phyloP scores from a whole-genome alignment of 352 stramenopile genomes.

The Phytophthora pluvialis region DNA sequence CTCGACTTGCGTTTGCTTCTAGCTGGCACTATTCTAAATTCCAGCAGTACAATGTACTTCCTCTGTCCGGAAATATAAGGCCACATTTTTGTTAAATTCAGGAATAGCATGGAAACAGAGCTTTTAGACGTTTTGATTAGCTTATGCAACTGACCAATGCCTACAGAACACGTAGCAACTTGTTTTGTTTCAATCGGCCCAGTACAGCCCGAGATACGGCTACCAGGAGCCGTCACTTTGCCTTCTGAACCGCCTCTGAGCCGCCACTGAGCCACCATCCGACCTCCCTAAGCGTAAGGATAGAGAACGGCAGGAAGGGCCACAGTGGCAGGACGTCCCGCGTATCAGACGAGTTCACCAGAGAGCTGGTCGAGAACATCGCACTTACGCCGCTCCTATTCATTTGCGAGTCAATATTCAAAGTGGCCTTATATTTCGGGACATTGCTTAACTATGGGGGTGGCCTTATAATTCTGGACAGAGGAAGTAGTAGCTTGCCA shows the following conservation, averaged over 20 bases:
- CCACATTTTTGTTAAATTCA: background rate
- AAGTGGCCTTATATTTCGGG: no score
- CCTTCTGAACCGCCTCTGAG: background rate
- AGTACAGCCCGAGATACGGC: background rate
- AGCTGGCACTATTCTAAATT: no score
- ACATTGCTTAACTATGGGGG: no score
- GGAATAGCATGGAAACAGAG: background rate
- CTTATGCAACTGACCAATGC: background rate
- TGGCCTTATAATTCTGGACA: no score
- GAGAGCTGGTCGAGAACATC: background rate
- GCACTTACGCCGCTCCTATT: background rate
- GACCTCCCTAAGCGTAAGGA: background rate
- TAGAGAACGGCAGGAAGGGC: background rate
- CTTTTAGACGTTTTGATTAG: background rate
- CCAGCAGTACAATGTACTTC: no score
- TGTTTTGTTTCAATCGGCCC: background rate
- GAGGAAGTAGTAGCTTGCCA: no score
- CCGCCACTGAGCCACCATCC: background rate
- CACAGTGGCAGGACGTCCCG: background rate
- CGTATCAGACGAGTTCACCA: background rate
- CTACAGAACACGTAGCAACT: background rate
- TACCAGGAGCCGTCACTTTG: background rate
- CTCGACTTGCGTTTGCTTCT: no score
- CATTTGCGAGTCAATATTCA: background rate
- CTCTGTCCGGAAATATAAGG: slow-evolving; percentile 1